phyloP scores from a whole-genome alignment of 169 alveolate species.

The Neospora caninum region DNA sequence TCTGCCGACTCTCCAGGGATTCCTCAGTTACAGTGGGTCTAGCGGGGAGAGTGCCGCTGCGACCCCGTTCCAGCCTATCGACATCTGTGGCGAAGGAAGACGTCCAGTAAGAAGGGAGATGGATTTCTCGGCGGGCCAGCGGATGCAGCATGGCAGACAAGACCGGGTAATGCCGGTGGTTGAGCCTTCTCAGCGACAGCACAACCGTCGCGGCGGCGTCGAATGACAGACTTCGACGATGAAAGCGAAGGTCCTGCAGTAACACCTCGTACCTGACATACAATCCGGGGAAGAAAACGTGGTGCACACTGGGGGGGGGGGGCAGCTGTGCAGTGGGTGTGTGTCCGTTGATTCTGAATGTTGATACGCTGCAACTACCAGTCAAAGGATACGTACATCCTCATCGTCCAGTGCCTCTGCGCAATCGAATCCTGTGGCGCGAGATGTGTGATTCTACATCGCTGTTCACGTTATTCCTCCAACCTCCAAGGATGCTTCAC shows the following conservation, averaged over 20 bases:
- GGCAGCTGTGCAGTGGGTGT: no score
- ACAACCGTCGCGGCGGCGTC: slow-evolving; percentile 70
- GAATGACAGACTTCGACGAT: slow-evolving; percentile 67
- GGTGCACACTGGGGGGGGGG: no score
- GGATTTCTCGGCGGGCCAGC: background rate
- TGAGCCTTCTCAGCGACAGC: slow-evolving; percentile 54
- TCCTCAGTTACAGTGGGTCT: background rate
- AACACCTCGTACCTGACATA: slow-evolving; percentile 69
- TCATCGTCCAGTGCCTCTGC: no score
- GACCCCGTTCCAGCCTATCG: background rate
- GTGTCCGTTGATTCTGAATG: no score
- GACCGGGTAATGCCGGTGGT: slow-evolving; percentile 63
- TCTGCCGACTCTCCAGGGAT: background rate
- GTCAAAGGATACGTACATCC: no score
- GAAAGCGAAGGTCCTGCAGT: slow-evolving; percentile 67
- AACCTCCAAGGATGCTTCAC: no score
- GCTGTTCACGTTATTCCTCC: no score
- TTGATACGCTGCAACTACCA: no score
- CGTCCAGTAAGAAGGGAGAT: background rate
- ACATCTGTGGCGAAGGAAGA: background rate
- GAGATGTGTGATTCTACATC: no score
- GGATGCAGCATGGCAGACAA: slow-evolving; percentile 51
- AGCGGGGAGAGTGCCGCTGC: background rate
- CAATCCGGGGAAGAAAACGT: background rate
- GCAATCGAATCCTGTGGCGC: no score